Conservation (phyloP, 2,329 filamentous ascomycete species). For the Fusarium sp. region DNA sequence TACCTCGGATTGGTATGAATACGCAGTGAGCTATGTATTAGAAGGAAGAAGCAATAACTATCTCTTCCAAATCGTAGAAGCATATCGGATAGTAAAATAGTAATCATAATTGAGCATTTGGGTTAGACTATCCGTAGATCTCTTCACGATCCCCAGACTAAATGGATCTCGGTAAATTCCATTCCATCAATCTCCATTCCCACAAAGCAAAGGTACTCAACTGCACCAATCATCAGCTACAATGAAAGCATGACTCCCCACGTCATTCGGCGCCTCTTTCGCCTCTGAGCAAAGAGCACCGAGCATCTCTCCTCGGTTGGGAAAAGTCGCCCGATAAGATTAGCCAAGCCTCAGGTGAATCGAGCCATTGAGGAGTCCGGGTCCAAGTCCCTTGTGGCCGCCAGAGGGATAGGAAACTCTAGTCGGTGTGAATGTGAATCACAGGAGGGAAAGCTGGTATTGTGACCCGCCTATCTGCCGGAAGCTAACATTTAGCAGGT, state of each 20-base stretch:
- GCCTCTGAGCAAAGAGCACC: constrained; percentile 14
- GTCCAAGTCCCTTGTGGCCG: not conserved
- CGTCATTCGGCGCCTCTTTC: constrained; percentile 33
- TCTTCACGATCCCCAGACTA: not conserved
- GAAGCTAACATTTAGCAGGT: not conserved
- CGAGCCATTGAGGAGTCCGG: constrained; percentile 16
- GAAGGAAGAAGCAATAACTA: not conserved
- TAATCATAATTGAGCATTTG: not conserved
- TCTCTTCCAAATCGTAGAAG: not conserved
- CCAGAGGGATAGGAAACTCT: constrained; percentile 2
- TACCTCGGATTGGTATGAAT: not conserved
- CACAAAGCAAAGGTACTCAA: constrained; percentile 4
- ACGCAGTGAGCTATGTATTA: not conserved
- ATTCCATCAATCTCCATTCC: constrained; percentile 19
- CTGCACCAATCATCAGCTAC: constrained; percentile 27
- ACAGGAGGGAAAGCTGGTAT: constrained; percentile 2
- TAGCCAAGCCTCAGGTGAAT: constrained; percentile 1
- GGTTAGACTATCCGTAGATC: not conserved
- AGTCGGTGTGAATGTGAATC: constrained; percentile 21
- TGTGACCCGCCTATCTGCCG: constrained; percentile 22
- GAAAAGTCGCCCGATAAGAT: constrained; percentile 14
- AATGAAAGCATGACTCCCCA: constrained; percentile 18
- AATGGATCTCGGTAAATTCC: constrained; percentile 26
- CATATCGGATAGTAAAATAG: not conserved
- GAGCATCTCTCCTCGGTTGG: constrained; percentile 26